A percentile compares a stretch with the other conserved stretches of the same genome.
Evolutionary conservation across 495 filamentous ascomycete genomes (phyloP).

Genomic region (Chaetomium cochliodes): DNA sequence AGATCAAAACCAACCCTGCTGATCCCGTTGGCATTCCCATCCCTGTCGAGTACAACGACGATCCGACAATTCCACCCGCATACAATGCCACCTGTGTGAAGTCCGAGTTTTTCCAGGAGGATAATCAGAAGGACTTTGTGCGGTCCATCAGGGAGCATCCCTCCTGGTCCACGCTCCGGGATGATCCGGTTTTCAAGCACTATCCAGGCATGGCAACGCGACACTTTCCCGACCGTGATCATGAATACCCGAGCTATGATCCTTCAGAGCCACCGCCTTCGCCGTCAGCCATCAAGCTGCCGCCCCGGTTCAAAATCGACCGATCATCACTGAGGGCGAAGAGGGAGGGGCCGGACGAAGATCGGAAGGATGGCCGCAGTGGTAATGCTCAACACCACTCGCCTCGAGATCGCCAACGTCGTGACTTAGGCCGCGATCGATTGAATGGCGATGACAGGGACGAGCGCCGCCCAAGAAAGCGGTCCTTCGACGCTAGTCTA

Average conservation of each 20-base stretch:
- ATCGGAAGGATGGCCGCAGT: not conserved
- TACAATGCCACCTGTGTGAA: conserved; percentile 47
- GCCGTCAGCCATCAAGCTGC: conserved; percentile 30
- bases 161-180: conserved; percentile 44
- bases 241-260: conserved; percentile 30
- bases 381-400: conserved; percentile 7
- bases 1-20: conserved; percentile 36
- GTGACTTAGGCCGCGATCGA: conserved; percentile 2
- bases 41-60: conserved; percentile 41
- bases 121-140: conserved; percentile 46
- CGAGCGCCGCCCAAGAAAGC: conserved; percentile 22
- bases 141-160: conserved; percentile 42
- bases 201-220: conserved; percentile 34
- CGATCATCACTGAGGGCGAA: conserved; percentile 2
- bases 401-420: not conserved
- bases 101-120: conserved; percentile 48
- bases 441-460: conserved; percentile 10
- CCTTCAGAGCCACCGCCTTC: conserved; percentile 29
- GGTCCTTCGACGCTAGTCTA: conserved; percentile 21
- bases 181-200: conserved; percentile 49
- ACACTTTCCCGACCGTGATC: conserved; percentile 24
- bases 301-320: conserved; percentile 28
- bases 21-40: conserved; percentile 48
- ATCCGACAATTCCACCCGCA: conserved; percentile 46
- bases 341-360: not conserved